These are phyloP conservation scores for Crotalaria pallida DNA, from an alignment of 306 rosid species.

Conservation along the genomic window DNA sequence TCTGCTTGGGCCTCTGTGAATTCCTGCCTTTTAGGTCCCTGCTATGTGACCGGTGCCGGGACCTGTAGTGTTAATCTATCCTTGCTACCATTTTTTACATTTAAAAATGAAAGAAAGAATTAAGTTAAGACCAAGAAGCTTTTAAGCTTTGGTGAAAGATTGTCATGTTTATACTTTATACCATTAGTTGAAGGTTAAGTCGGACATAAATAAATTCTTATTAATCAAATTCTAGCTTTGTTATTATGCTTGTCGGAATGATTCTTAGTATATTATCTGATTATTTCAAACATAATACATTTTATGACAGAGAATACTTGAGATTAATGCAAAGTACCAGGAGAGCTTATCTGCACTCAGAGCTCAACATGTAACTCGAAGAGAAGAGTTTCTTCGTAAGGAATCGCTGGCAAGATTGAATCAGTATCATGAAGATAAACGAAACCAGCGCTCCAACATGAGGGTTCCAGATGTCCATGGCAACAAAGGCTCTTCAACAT, in stretches of 20 bases:
- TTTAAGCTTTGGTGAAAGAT: neutral
- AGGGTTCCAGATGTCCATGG: constrained; percentile 4
- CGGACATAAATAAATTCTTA: neutral
- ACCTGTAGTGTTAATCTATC: neutral
- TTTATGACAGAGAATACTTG: constrained; percentile 22
- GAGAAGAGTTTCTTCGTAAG: constrained; percentile 19
- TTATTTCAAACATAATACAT: neutral
- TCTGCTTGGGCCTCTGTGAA: neutral
- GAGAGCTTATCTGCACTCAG: constrained; percentile 20
- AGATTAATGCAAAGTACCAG: constrained; percentile 12
- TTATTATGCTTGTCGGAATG: neutral
- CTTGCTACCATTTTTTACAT: neutral
- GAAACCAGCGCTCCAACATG: neutral
- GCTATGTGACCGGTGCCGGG: neutral
- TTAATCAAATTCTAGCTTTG: neutral
- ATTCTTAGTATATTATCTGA: neutral
- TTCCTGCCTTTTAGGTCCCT: neutral
- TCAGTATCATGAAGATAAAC: neutral
- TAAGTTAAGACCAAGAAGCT: neutral
- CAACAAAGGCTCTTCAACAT: neutral
- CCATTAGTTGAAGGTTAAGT: neutral
- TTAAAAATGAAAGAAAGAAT: no score
- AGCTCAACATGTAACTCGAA: constrained; percentile 14
- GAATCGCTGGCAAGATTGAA: constrained; percentile 19
- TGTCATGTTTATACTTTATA: neutral